A percentile compares a stretch with the other conserved stretches of the same genome.
phyloP scores from a whole-genome alignment of 345 rosid species.

The Gossypium arboreum region DNA sequence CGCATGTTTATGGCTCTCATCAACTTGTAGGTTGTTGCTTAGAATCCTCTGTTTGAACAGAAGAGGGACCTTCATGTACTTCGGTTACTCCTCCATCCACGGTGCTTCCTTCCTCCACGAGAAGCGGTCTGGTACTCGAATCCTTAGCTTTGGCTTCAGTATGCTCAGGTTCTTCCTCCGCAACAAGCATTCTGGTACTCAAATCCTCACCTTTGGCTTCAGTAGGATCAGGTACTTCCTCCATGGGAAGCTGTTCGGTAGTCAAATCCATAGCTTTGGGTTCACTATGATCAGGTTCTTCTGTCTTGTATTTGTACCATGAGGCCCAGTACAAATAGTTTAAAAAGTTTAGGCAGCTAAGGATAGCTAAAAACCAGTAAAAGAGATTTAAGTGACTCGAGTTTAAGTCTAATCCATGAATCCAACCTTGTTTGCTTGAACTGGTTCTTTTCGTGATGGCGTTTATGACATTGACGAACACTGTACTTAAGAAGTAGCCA shows the following conservation, averaged over 20 bases:
- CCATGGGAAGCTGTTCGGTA: not conserved
- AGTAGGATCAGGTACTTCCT: not conserved
- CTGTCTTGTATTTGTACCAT: conserved; percentile 44
- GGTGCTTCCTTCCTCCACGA: not conserved
- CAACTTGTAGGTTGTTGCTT: not conserved
- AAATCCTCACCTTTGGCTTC: not conserved
- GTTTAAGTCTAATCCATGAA: conserved; percentile 31
- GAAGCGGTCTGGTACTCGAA: not conserved
- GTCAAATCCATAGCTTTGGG: not conserved
- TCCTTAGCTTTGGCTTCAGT: not conserved
- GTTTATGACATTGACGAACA: conserved; percentile 32
- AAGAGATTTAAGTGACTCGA: conserved; percentile 37
- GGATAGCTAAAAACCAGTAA: conserved; percentile 43
- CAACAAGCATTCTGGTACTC: not conserved
- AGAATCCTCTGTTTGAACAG: not conserved
- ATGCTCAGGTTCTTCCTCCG: not conserved
- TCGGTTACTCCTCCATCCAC: not conserved
- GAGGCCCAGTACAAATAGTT: conserved; percentile 30
- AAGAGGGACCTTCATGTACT: conserved; percentile 1
- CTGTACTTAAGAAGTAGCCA: conserved; percentile 37
- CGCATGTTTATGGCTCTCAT: not conserved
- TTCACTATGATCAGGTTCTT: conserved; percentile 5
- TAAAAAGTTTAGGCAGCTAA: conserved; percentile 34
- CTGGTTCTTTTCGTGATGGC: conserved; percentile 25
- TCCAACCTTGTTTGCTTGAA: conserved; percentile 41